phyloP scores from a whole-genome alignment of 2,329 filamentous ascomycete species.

The Ophiostoma quercus region DNA sequence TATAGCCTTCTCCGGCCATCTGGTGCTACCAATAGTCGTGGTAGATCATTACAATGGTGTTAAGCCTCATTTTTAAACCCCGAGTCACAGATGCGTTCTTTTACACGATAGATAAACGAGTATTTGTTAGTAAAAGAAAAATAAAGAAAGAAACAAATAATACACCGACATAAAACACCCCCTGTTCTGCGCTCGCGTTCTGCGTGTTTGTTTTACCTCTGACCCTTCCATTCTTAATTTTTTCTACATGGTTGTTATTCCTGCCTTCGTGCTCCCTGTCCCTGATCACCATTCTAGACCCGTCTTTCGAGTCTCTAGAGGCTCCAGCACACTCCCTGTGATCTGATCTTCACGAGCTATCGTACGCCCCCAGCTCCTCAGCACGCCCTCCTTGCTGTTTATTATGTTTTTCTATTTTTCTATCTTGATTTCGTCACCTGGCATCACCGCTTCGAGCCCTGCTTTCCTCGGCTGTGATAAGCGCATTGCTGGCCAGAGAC shows the following conservation, averaged over 20 bases:
- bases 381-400: background rate
- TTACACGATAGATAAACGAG: no score
- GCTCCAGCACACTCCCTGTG: background rate
- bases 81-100: no score
- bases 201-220: conserved; percentile 1
- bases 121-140: background rate
- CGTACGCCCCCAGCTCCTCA: background rate
- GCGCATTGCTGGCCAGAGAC: conserved; percentile 6
- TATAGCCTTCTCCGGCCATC: no score
- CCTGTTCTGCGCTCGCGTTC: background rate
- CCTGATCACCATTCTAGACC: conserved; percentile 12
- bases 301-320: background rate
- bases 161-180: background rate
- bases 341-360: conserved; percentile 1
- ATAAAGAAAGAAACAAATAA: background rate
- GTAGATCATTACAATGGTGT: no score
- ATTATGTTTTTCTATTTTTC: background rate
- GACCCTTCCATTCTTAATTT: background rate
- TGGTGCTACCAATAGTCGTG: no score
- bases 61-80: no score
- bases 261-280: conserved; percentile 5
- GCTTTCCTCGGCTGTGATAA: background rate
- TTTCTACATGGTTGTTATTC: background rate
- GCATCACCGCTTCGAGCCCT: background rate
- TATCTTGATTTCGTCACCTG: background rate